Percentiles rank a stretch among this genome's conserved stretches.
These are phyloP conservation scores for Rubus idaeus DNA, from an alignment of 306 rosid species.

Conservation along the genomic window DNA sequence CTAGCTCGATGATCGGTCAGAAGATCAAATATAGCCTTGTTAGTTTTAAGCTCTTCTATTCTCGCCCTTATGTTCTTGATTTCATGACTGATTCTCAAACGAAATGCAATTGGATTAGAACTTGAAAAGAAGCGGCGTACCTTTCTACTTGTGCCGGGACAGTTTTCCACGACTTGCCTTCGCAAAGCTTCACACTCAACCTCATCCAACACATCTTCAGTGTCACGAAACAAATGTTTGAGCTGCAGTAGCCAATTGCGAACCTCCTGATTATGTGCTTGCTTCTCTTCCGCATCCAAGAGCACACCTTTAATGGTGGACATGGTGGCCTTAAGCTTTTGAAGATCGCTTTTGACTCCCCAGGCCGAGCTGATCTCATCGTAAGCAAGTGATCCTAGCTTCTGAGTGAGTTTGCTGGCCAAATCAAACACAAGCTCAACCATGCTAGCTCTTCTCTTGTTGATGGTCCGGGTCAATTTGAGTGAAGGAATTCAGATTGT, in stretches of 20 bases:
- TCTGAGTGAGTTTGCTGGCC: background rate
- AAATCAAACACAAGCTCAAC: background rate
- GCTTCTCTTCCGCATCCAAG: slow-evolving; percentile 37
- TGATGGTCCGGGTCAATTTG: too few relatives aligned
- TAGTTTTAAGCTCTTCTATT: slow-evolving; percentile 20
- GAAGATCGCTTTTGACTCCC: slow-evolving; percentile 17
- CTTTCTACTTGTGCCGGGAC: background rate
- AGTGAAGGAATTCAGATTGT: too few relatives aligned
- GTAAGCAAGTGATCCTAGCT: slow-evolving; percentile 10
- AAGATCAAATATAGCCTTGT: slow-evolving; percentile 12
- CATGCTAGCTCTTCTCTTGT: background rate
- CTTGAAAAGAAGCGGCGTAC: slow-evolving; percentile 18
- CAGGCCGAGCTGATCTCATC: slow-evolving; percentile 17
- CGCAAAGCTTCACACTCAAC: slow-evolving; percentile 21
- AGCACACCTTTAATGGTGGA: slow-evolving; percentile 23
- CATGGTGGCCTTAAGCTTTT: slow-evolving; percentile 7
- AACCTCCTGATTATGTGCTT: background rate
- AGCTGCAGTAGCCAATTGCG: slow-evolving; percentile 21
- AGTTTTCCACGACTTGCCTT: background rate
- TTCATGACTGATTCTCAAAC: background rate
- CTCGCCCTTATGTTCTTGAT: slow-evolving; percentile 14
- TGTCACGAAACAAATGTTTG: slow-evolving; percentile 11
- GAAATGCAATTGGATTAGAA: slow-evolving; percentile 15
- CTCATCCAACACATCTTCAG: slow-evolving; percentile 31
- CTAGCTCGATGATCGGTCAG: background rate